Evolutionary conservation across 805 yeast genomes (phyloP), one percentile per base, ranked within the genome.

Genomic region (Brettanomyces anomalus): DNA sequence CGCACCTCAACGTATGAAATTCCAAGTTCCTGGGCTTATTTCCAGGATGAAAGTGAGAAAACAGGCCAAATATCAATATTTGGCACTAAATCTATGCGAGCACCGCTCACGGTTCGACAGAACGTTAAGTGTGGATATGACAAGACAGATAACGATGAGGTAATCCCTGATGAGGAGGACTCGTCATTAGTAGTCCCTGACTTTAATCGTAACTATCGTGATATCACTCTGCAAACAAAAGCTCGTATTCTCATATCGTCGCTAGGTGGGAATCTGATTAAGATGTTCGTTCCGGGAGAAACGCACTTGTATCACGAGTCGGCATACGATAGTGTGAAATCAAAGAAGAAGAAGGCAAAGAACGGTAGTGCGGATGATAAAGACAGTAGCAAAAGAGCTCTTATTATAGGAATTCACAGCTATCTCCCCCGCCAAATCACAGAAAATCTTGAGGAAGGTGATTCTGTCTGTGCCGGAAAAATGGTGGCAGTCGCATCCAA

Each of bases 341-440:
- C 28, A 11, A 24, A 3, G 10, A 40, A 35, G 10, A 40, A 35
- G 19, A 40, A 41, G 16, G 26, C 34, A 14, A 40, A 43, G 20
- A 37, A 32, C 15, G 41, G 14, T 18, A 11, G 30, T 11, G 34
- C 17, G 14, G 14, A 2, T 16, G 24, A 11, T 7, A 20, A 17
- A 13, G 20, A 15, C 20, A 36, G 8, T 20, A 20, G 0, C 33
- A 50, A 39, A 71, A 81, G 74, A 48, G 85, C 83, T 0, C 72
- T 93, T 15, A 80, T 93, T n/a, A 77, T 90, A 41, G 96, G 96
- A 0, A 85, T 93, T 2, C 98, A 90, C 64, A 97, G 97, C 0
- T 90, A 88, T 59, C 85, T 89, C 60, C 98, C 98, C 0, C 81
- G 88, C 2, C 77, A 77, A 47, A 79, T 87, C 71, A 72, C 89